Evolutionary conservation across 805 yeast genomes (phyloP).

Genomic region (Lipomyces kockii): DNA sequence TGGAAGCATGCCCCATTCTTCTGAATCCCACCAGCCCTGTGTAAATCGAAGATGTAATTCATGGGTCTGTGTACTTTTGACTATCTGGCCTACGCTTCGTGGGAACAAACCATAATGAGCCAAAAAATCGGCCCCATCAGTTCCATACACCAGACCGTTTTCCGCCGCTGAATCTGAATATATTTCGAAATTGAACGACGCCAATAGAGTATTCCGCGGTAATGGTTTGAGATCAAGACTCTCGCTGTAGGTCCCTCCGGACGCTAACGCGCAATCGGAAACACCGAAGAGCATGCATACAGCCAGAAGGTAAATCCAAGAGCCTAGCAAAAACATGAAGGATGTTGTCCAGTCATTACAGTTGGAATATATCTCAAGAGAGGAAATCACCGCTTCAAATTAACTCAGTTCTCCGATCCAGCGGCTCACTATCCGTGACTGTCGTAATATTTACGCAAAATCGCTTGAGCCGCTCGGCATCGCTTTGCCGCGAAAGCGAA

Average conservation of each 20-base stretch:
- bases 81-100: slow-evolving; percentile 74
- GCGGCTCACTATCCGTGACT: too few species aligned
- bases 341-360: neutral
- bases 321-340: neutral
- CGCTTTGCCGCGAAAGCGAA: too few species aligned
- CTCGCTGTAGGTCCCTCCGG: slow-evolving; percentile 56
- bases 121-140: neutral
- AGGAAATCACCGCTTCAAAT: too few species aligned
- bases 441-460: too few species aligned
- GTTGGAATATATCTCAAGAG: neutral
- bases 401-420: too few species aligned
- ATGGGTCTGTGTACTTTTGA: slow-evolving; percentile 66
- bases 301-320: neutral
- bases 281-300: neutral
- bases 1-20: slow-evolving; percentile 84
- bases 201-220: slow-evolving; percentile 68
- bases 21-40: slow-evolving; percentile 95
- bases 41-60: slow-evolving; percentile 85
- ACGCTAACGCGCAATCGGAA: neutral
- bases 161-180: slow-evolving; percentile 54
- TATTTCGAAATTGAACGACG: slow-evolving; percentile 72
- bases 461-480: too few species aligned
- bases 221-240: slow-evolving; percentile 66
- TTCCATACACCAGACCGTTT: neutral
- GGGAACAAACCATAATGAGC: slow-evolving; percentile 75